A percentile compares a stretch with the other conserved stretches of the same genome.
These are phyloP conservation scores for Lipomyces chichibuensis DNA, from an alignment of 805 yeast genomes.

Conservation along the genomic window DNA sequence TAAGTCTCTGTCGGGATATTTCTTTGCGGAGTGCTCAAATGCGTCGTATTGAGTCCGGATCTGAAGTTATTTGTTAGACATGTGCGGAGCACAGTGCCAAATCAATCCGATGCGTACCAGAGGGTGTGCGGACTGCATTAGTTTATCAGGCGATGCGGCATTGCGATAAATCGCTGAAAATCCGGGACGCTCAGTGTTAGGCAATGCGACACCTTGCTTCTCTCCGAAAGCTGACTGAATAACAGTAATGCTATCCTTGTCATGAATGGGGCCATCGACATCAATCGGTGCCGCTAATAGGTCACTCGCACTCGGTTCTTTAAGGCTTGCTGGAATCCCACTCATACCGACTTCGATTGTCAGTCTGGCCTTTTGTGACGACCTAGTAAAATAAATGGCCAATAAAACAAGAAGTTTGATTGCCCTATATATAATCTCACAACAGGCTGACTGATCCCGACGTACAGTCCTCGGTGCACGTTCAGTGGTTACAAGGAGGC, in stretches of 20 bases:
- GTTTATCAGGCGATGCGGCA: conserved; percentile 43
- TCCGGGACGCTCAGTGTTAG: conserved; percentile 50
- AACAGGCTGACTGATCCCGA: no score
- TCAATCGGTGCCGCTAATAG: conserved; percentile 19
- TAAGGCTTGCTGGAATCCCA: conserved; percentile 15
- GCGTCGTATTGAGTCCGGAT: conserved; percentile 48
- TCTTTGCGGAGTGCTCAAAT: conserved; percentile 42
- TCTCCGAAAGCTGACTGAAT: conserved; percentile 31
- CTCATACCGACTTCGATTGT: conserved; percentile 8
- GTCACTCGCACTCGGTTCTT: conserved; percentile 15
- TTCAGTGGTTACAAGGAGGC: no score
- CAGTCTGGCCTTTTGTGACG: no score
- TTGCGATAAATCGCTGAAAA: conserved; percentile 59
- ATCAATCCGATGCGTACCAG: conserved; percentile 23
- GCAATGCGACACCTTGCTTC: conserved; percentile 48
- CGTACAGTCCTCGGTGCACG: no score
- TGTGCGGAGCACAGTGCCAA: background rate
- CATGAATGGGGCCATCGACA: conserved; percentile 9
- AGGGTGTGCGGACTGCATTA: conserved; percentile 44
- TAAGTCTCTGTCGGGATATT: conserved; percentile 43
- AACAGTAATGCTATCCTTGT: conserved; percentile 26
- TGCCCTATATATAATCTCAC: no score
- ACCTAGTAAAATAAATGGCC: no score
- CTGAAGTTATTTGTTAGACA: conserved; percentile 9
- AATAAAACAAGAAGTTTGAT: no score